These are phyloP conservation scores for Mercurialis annua DNA, from an alignment of 345 rosid genomes.

Conservation along the genomic window DNA sequence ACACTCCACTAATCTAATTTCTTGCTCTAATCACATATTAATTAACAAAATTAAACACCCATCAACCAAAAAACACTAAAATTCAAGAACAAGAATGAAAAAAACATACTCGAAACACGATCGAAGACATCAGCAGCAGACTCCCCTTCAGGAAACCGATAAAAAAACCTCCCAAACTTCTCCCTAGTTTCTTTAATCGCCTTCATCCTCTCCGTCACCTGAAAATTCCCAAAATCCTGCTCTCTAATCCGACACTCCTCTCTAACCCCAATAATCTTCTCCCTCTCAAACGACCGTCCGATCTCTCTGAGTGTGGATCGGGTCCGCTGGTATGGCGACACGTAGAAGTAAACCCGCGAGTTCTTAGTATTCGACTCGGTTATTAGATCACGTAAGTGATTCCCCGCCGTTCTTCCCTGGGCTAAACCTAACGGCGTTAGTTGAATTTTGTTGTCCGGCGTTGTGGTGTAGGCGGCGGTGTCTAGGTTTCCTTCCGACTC, in stretches of 20 bases:
- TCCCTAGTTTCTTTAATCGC: conserved; percentile 63
- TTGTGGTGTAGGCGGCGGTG: conserved; percentile 70
- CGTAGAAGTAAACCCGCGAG: conserved; percentile 89
- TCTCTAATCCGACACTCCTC: conserved; percentile 90
- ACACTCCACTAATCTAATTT: neutral
- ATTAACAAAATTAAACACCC: neutral
- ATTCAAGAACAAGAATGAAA: neutral
- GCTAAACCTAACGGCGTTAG: conserved; percentile 51
- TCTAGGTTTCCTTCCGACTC: conserved; percentile 89
- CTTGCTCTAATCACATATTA: neutral
- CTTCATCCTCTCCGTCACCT: conserved; percentile 81
- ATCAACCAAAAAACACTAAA: neutral
- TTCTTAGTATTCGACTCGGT: conserved; percentile 31
- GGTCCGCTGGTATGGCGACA: conserved; percentile 87
- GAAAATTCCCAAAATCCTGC: conserved; percentile 97
- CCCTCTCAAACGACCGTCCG: conserved; percentile 70
- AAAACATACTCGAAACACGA: conserved; percentile 79
- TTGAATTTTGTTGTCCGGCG: conserved; percentile 84
- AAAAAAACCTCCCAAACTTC: conserved; percentile 78
- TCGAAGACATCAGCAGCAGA: conserved; percentile 98
- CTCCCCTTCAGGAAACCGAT: conserved; percentile 97
- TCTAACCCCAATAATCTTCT: conserved; percentile 79
- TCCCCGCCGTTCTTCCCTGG: conserved; percentile 67
- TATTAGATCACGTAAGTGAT: conserved; percentile 44
- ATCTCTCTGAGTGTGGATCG: conserved; percentile 88